These are phyloP conservation scores for Shiraia sp. DNA, from an alignment of 2,329 filamentous ascomycete genomes.

Conservation along the genomic window DNA sequence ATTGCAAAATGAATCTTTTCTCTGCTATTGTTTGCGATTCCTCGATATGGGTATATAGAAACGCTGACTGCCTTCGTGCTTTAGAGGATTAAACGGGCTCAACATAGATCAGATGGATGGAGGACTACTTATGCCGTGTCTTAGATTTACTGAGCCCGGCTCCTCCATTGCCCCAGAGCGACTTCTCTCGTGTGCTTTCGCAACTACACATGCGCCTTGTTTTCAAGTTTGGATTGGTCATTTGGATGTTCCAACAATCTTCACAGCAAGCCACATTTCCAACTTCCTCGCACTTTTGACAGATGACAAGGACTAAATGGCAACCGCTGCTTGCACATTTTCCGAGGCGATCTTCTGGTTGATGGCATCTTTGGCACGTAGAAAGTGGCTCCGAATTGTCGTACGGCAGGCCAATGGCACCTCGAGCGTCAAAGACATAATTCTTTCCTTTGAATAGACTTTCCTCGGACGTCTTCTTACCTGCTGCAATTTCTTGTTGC, in stretches of 20 bases:
- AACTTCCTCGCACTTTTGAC: conserved; percentile 15
- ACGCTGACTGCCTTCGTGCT: no score
- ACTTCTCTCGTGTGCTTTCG: conserved; percentile 20
- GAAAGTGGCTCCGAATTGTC: conserved; percentile 11
- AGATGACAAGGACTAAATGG: conserved; percentile 26
- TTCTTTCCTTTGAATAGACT: conserved; percentile 29
- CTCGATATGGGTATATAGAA: no score
- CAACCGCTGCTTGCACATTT: conserved; percentile 21
- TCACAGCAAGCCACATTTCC: conserved; percentile 19
- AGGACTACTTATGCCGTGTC: no score
- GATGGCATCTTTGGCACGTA: conserved; percentile 19
- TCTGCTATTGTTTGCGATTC: no score
- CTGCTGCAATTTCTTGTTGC: conserved; percentile 17
- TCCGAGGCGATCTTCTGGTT: conserved; percentile 14
- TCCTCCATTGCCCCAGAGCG: conserved; percentile 20
- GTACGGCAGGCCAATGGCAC: conserved; percentile 14
- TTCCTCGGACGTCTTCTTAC: conserved; percentile 18
- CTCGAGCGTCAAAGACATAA: conserved; percentile 30
- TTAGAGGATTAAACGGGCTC: no score
- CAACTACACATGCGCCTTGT: conserved; percentile 20
- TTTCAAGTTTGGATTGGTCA: not conserved
- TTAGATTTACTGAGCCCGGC: conserved; percentile 6
- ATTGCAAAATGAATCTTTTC: no score
- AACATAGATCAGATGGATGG: no score
- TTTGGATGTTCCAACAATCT: conserved; percentile 7